Evolutionary conservation across 2,329 filamentous ascomycete genomes (phyloP).

Genomic region (Lizonia empirigonia): DNA sequence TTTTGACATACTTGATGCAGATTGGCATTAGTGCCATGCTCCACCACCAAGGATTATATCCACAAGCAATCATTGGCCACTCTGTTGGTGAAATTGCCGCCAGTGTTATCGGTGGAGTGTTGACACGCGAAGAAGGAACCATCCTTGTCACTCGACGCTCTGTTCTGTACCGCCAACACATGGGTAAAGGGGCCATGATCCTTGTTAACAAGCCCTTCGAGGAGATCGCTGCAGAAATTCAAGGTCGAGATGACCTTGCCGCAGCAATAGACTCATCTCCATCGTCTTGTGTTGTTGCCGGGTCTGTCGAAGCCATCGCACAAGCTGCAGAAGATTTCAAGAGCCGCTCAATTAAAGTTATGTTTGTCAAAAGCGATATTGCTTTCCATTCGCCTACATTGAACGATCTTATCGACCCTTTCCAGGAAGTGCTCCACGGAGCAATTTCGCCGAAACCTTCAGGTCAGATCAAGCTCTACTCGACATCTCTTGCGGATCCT

Average conservation of each 20-base stretch:
- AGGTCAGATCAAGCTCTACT: slow-evolving; percentile 34
- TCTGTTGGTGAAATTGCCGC: slow-evolving; percentile 45
- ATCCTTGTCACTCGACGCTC: slow-evolving; percentile 43
- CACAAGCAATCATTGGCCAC: slow-evolving; percentile 28
- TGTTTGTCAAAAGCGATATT: slow-evolving; percentile 49
- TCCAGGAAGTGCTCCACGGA: slow-evolving; percentile 32
- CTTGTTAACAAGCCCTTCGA: slow-evolving; percentile 40
- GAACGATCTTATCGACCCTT: slow-evolving; percentile 31
- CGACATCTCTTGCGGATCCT: slow-evolving; percentile 38
- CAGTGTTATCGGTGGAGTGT: slow-evolving; percentile 40
- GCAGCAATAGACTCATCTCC: slow-evolving; percentile 47
- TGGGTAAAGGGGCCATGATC: slow-evolving; percentile 36
- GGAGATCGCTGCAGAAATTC: slow-evolving; percentile 31
- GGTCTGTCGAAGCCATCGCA: slow-evolving; percentile 26
- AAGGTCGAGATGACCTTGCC: slow-evolving; percentile 26
- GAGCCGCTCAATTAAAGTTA: slow-evolving; percentile 34
- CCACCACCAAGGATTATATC: slow-evolving; percentile 18
- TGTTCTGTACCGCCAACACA: slow-evolving; percentile 34
- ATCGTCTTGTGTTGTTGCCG: slow-evolving; percentile 42
- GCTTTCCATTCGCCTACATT: slow-evolving; percentile 50
- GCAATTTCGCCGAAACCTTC: slow-evolving; percentile 25
- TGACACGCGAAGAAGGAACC: slow-evolving; percentile 44
- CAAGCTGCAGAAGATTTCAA: slow-evolving; percentile 23
- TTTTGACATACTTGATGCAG: slow-evolving; percentile 45
- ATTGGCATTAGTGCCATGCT: slow-evolving; percentile 31